Base-by-base conservation (phyloP, 495 filamentous ascomycete species). In the Hypomontagnella submonticulosa region DNA sequence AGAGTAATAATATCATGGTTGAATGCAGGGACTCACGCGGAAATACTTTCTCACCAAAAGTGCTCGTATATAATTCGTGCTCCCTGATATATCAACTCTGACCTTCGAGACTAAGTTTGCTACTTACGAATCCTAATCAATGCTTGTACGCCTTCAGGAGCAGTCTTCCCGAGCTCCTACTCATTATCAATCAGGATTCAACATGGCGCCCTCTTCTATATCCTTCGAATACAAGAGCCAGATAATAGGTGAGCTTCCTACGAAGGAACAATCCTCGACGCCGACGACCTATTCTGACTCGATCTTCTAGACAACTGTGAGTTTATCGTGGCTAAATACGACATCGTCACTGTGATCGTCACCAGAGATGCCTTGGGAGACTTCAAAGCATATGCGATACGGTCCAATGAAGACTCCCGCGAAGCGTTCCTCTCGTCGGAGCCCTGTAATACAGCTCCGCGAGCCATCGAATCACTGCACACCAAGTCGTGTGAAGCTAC, bases 291-390 rank as follows among this genome's bases (percentile, higher is more conserved):
- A 0, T 30, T 19, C 63, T 67, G 32, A 64, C 37, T 46, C 13
- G 10, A 9, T 13, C 6, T 9, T 33, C 6, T 58, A 81, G 79
- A 78, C 19, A 81, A 81, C 57, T 79, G 74, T 61, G 57, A 71
- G 42, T 81, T 80, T 67, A 57, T 76, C 59, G 61, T 70, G 11
- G 51, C 57, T 4, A 64, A 65, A 16, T 58, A 71, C 60, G 72
- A 70, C 16, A 27, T 37, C 0, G 27, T 81, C 34, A 67, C 68
- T 23, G 61, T 81, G 46, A 62, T 81, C 33, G 74, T 61, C 7
- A 67, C 56, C 42, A 76, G 75, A 48, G 71, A 77, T 19, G 64
- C 71, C 43, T 43, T 66, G 4, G 76, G 68, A 1, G 55, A 44
- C 18, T 80, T 65, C 54, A 75, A 70, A 60, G 79, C 75, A 47